Evolutionary conservation across 345 rosid genomes (phyloP).

Genomic region (Syzygium aromaticum): DNA sequence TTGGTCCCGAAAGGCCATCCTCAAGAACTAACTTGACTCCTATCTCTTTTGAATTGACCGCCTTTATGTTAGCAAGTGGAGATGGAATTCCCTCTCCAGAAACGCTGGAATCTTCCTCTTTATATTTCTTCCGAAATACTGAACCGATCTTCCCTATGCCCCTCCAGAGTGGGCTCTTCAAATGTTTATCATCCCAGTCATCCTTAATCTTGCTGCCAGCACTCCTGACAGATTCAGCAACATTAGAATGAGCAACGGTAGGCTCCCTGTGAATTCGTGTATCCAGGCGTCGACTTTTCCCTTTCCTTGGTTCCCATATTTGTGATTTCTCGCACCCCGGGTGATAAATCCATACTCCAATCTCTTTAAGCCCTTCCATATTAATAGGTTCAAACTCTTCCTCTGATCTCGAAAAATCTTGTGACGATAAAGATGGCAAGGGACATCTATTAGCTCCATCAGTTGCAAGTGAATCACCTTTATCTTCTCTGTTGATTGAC

Average conservation of each 20-base stretch:
- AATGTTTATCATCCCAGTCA: conserved; percentile 25
- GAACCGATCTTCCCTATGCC: conserved; percentile 46
- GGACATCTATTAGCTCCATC: conserved; percentile 20
- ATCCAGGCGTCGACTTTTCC: conserved; percentile 47
- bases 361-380: conserved; percentile 59
- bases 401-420: conserved; percentile 30
- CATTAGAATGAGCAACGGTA: background rate
- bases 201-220: conserved; percentile 44
- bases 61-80: conserved; percentile 43
- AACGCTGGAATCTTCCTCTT: conserved; percentile 28
- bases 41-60: conserved; percentile 29
- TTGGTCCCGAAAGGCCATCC: conserved; percentile 26
- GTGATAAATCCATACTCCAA: conserved; percentile 84
- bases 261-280: conserved; percentile 26
- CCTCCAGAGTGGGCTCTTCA: conserved; percentile 21
- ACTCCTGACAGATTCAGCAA: background rate
- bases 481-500: conserved; percentile 11
- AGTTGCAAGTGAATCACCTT: background rate
- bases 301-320: conserved; percentile 84
- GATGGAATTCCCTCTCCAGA: conserved; percentile 31
- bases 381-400: conserved; percentile 74
- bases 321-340: conserved; percentile 75
- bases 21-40: conserved; percentile 45
- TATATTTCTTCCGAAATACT: conserved; percentile 34
- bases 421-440: conserved; percentile 32